Conservation (phyloP, 2,329 filamentous ascomycete genomes). For the Fusarium buharicum region DNA sequence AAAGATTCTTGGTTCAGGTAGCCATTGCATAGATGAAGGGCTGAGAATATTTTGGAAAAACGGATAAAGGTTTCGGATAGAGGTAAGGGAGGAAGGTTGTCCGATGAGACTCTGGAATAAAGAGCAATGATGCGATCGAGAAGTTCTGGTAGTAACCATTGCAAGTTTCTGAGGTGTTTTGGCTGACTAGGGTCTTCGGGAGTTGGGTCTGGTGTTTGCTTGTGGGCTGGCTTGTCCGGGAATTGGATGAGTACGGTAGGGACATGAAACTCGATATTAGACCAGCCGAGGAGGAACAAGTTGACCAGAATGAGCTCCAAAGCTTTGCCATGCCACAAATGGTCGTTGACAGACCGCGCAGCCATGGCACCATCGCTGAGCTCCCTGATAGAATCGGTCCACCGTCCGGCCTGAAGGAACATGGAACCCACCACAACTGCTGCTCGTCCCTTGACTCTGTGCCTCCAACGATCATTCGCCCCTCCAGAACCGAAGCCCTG, state of each 20-base stretch:
- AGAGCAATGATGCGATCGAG: constrained; percentile 78
- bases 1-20: constrained; percentile 69
- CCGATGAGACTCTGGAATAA: constrained; percentile 75
- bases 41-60: constrained; percentile 75
- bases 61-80: constrained; percentile 79
- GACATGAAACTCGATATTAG: constrained; percentile 84
- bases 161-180: constrained; percentile 64
- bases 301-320: constrained; percentile 87
- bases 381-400: constrained; percentile 87
- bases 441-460: constrained; percentile 82
- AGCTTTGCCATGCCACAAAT: constrained; percentile 97
- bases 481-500: constrained; percentile 78
- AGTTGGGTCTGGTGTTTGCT: constrained; percentile 43
- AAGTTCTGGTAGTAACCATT: constrained; percentile 74
- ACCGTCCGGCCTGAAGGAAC: constrained; percentile 88
- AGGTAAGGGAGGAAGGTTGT: constrained; percentile 76
- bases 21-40: constrained; percentile 73
- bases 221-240: constrained; percentile 58
- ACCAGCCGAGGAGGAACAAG: constrained; percentile 85
- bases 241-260: constrained; percentile 64
- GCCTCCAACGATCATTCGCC: constrained; percentile 79
- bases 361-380: constrained; percentile 81
- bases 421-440: constrained; percentile 84
- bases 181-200: constrained; percentile 58
- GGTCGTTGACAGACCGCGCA: constrained; percentile 84